phyloP scores from a whole-genome alignment of 2,329 filamentous ascomycete genomes.

The Fusarium napiforme region DNA sequence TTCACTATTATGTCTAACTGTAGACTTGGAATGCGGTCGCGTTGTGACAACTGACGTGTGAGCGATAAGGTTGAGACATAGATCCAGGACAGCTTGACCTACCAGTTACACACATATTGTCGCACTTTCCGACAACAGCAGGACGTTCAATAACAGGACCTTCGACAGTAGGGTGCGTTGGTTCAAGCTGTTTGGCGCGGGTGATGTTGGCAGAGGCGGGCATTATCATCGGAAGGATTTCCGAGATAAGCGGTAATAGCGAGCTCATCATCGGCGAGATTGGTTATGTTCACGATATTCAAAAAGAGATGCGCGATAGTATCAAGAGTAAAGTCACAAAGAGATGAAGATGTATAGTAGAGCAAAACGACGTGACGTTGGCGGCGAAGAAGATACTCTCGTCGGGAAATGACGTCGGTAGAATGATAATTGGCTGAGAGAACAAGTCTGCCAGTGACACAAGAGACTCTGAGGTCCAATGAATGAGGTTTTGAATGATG shows the following conservation, averaged over 20 bases:
- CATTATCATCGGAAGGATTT: slow-evolving; percentile 69
- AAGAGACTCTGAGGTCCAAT: background rate
- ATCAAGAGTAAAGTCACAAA: background rate
- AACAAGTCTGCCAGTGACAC: background rate
- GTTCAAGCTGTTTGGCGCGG: slow-evolving; percentile 58
- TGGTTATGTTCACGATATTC: background rate
- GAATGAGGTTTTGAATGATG: background rate
- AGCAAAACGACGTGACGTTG: slow-evolving; percentile 7
- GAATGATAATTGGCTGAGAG: background rate
- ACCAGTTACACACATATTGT: slow-evolving; percentile 75
- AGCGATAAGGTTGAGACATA: background rate
- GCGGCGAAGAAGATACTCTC: slow-evolving; percentile 29
- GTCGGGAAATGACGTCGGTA: slow-evolving; percentile 28
- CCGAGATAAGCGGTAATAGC: slow-evolving; percentile 65
- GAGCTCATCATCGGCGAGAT: slow-evolving; percentile 57
- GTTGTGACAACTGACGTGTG: slow-evolving; percentile 66
- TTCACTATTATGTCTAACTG: slow-evolving; percentile 75
- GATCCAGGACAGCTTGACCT: slow-evolving; percentile 43
- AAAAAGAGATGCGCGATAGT: background rate
- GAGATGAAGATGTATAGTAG: background rate
- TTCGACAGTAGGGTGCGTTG: slow-evolving; percentile 48
- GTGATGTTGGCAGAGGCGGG: slow-evolving; percentile 68
- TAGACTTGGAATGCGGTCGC: slow-evolving; percentile 69
- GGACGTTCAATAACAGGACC: slow-evolving; percentile 52
- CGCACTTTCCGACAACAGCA: slow-evolving; percentile 72